Percentiles rank a stretch among this genome's conserved stretches.
These are phyloP conservation scores for Solanum bulbocastanum DNA, from an alignment of 257 asterid species.

Conservation along the genomic window DNA sequence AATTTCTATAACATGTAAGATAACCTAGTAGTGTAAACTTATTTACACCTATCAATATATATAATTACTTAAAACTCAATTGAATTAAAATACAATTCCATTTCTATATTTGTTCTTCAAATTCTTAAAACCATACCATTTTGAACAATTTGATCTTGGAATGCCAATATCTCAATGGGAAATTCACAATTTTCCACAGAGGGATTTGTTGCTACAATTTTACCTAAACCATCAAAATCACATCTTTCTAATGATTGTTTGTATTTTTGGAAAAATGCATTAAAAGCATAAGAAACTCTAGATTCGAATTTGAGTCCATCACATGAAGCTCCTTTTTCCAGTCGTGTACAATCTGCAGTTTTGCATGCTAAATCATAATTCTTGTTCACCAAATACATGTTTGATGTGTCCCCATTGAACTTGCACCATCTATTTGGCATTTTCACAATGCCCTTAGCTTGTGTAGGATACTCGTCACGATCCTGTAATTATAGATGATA, in stretches of 20 bases:
- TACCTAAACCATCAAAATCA: slow-evolving; percentile 20
- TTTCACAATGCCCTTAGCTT: slow-evolving; percentile 20
- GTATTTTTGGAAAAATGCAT: slow-evolving; percentile 25
- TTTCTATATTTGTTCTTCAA: not conserved
- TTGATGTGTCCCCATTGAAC: not conserved
- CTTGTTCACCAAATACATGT: not conserved
- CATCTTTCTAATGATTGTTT: slow-evolving; percentile 16
- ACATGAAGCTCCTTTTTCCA: slow-evolving; percentile 34
- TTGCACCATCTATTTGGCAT: slow-evolving; percentile 32
- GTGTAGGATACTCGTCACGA: slow-evolving; percentile 14
- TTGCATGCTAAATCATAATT: slow-evolving; percentile 5
- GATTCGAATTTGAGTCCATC: not conserved
- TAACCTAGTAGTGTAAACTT: not conserved
- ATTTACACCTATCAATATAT: not conserved
- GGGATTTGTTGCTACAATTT: slow-evolving; percentile 14
- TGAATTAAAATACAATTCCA: not conserved
- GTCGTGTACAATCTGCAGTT: slow-evolving; percentile 25
- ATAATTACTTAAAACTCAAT: not conserved
- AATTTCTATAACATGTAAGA: not conserved
- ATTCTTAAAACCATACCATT: not conserved
- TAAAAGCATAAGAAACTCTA: slow-evolving; percentile 43
- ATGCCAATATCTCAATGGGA: slow-evolving; percentile 7
- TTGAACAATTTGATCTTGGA: not conserved
- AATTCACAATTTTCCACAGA: slow-evolving; percentile 15
- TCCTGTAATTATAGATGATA: slow-evolving; percentile 16